Evolutionary conservation across 352 stramenopile genomes (phyloP).

Genomic region (Albugo laibachii): DNA sequence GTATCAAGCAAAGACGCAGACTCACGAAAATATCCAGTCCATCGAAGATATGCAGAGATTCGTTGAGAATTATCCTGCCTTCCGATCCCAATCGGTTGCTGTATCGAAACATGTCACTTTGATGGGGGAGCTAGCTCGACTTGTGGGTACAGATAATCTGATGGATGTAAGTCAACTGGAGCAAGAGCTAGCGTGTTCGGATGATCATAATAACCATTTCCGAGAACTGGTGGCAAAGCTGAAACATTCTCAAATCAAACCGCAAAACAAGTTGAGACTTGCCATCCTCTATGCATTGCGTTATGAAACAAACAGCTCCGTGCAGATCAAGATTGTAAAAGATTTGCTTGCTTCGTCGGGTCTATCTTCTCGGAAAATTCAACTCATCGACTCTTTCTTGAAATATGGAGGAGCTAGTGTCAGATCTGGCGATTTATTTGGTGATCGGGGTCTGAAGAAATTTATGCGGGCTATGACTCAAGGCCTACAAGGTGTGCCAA

Average conservation of each 20-base stretch:
- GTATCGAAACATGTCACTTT: conserved; percentile 99
- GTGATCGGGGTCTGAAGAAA: conserved; percentile 69
- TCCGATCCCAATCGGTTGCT: conserved; percentile 89
- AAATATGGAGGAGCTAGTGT: conserved; percentile 48
- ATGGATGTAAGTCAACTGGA: conserved; percentile 98
- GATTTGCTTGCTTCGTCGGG: conserved; percentile 28
- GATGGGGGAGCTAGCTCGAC: conserved; percentile 93
- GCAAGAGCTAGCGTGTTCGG: conserved; percentile 74
- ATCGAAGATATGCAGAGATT: conserved; percentile 99
- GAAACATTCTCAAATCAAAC: conserved; percentile 74
- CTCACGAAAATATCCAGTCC: conserved; percentile 70
- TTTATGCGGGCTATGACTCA: conserved; percentile 85
- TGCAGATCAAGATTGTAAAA: conserved; percentile 65
- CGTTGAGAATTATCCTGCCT: conserved; percentile 94
- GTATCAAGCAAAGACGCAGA: conserved; percentile 68
- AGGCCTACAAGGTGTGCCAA: conserved; percentile 89
- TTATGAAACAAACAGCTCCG: conserved; percentile 87
- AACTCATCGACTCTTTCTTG: conserved; percentile 39
- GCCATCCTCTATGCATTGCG: conserved; percentile 96
- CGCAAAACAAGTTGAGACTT: conserved; percentile 95
- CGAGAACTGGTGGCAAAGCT: conserved; percentile 64
- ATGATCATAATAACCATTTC: conserved; percentile 70
- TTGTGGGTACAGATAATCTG: conserved; percentile 90
- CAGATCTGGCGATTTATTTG: conserved; percentile 55
- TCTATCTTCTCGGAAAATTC: conserved; percentile 22